Evolutionary conservation across 768 basidiomycete genomes (phyloP), one percentile per base, ranked within the genome.

Genomic region (Suillus bovinus): DNA sequence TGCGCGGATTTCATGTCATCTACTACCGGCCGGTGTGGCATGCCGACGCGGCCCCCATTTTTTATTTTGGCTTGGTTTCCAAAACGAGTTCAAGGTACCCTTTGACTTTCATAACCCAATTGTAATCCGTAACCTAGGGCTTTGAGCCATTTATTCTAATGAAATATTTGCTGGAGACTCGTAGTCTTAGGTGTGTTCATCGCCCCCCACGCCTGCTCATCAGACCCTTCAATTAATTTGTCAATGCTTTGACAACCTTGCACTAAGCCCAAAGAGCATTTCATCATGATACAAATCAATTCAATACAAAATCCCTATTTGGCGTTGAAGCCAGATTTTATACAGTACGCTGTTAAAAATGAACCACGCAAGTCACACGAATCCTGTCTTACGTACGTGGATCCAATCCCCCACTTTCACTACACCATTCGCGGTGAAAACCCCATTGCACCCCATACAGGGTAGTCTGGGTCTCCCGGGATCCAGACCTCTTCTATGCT

Each of bases 371-470:
- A 56, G 5, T 56, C 36, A 56, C 9, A 74, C 75, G n/a, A 47
- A 41, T 36, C 74, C 74, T 72, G 77, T 77, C 72, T 81, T 78
- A 63, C 72, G 79, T 57, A 87, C 81, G 64, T 74, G 74, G 36
- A 92, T 80, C 61, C 70, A 64, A 70, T 91, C 91, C 11, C 89
- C 89, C 29, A 91, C 87, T 8, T 69, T 77, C 29, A 89, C 74
- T 24, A 79, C 74, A 0, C 91, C 90, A 39, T 67, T 71, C 2
- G 73, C 81, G 6, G 71, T 71, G 13, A 85, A 80, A 22, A 87
- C 80, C 0, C 78, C 88, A 68, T 92, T 89, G 67, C 83, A 83
- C 4, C 90, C 90, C 39, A 93, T 78, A 67, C 88, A 91, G 1
- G 90, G 79, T 66, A 80, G 81, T 74, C 77, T 73, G 63, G 78